Evolutionary conservation across 1,139 yeast genomes (phyloP).

Genomic region (Eremothecium coryli): DNA sequence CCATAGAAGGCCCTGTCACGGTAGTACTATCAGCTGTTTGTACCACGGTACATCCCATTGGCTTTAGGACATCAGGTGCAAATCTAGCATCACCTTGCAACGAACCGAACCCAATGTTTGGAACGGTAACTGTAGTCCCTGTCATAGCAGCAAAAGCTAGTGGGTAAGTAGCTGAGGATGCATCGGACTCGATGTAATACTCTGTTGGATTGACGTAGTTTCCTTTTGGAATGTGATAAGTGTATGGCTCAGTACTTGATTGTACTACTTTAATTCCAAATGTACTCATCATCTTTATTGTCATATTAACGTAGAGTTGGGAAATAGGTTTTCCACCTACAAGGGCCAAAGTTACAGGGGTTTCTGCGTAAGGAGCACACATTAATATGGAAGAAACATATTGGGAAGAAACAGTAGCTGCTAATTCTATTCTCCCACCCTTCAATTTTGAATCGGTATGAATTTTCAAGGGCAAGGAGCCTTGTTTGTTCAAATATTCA

Average conservation of each 20-base stretch:
- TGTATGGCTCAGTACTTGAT: constrained; percentile 63
- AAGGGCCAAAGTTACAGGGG: constrained; percentile 76
- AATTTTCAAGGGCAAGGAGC: constrained; percentile 80
- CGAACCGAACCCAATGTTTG: constrained; percentile 86
- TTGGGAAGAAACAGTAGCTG: constrained; percentile 95
- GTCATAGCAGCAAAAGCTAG: constrained; percentile 97
- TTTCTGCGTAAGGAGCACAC: constrained; percentile 95
- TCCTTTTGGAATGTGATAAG: constrained; percentile 86
- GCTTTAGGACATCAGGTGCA: constrained; percentile 83
- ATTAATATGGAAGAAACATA: constrained; percentile 91
- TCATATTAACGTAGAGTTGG: constrained; percentile 93
- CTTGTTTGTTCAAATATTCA: constrained; percentile 60
- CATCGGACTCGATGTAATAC: constrained; percentile 91
- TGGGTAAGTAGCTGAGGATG: constrained; percentile 98
- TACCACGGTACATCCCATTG: constrained; percentile 88
- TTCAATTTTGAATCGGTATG: constrained; percentile 60
- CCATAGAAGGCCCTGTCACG: constrained; percentile 77
- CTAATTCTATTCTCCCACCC: constrained; percentile 90
- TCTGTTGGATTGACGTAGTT: constrained; percentile 69
- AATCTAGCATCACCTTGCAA: constrained; percentile 96
- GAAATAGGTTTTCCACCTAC: constrained; percentile 98
- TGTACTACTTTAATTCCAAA: constrained; percentile 77
- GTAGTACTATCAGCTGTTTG: constrained; percentile 84
- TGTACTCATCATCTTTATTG: constrained; percentile 85
- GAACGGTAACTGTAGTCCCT: constrained; percentile 85